Conservation (phyloP, 2,329 filamentous ascomycete species). For the Leptographium wingfieldii region DNA sequence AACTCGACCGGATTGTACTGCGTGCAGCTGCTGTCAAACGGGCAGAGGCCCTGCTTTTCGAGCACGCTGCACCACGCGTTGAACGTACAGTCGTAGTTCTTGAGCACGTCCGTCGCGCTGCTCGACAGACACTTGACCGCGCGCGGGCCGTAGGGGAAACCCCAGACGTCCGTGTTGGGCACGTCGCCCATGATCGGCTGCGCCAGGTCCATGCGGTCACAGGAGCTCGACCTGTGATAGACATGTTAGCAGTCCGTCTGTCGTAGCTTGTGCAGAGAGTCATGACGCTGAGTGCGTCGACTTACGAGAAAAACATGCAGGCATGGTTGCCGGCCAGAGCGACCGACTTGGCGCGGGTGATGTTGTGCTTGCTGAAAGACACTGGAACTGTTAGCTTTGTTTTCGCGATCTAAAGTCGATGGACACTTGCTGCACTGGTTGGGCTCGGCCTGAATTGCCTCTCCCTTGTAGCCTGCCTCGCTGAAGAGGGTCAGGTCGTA, state of each 20-base stretch:
- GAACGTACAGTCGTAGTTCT: not conserved
- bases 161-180: slow-evolving; percentile 1
- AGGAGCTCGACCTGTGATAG: not conserved
- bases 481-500: slow-evolving; percentile 2
- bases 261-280: too few relatives aligned
- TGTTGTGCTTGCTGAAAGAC: not conserved
- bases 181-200: slow-evolving; percentile 8
- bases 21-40: slow-evolving; percentile 1
- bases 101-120: slow-evolving; percentile 1
- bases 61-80: not conserved
- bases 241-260: not conserved
- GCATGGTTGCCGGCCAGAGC: slow-evolving; percentile 2
- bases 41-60: slow-evolving; percentile 2
- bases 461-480: not conserved
- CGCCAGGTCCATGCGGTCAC: not conserved
- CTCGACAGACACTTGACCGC: slow-evolving; percentile 8
- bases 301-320: slow-evolving; percentile 8
- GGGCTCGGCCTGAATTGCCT: not conserved
- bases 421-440: not conserved
- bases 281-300: not conserved
- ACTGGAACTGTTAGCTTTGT: not conserved
- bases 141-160: not conserved
- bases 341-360: not conserved
- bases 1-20: not conserved
- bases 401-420: too few relatives aligned